A percentile compares a stretch with the other conserved stretches of the same genome.
These are phyloP conservation scores for Chernovozyma aurita DNA, from an alignment of 1,139 yeast genomes.

Conservation along the genomic window DNA sequence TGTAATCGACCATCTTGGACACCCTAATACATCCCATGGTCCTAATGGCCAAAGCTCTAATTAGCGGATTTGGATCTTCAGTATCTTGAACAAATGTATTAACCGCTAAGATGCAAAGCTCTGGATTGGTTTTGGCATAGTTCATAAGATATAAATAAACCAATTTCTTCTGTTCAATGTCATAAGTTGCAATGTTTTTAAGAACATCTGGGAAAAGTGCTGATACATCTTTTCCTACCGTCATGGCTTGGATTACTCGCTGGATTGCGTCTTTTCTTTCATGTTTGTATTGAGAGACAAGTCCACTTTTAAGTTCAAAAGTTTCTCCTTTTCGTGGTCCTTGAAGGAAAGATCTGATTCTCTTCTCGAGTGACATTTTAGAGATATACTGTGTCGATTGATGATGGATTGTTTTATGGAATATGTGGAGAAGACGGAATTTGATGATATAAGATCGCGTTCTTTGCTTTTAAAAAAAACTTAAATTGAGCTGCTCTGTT, in stretches of 20 bases:
- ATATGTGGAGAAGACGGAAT: neutral
- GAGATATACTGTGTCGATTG: too few species aligned
- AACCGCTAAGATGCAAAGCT: slow-evolving; percentile 90
- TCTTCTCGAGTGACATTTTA: slow-evolving; percentile 39
- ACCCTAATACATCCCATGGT: slow-evolving; percentile 99
- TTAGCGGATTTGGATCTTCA: slow-evolving; percentile 94
- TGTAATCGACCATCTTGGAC: slow-evolving; percentile 89
- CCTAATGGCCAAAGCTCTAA: slow-evolving; percentile 92
- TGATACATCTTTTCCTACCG: slow-evolving; percentile 96
- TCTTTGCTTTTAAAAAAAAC: too few species aligned
- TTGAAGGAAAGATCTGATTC: slow-evolving; percentile 39
- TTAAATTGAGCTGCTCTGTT: too few species aligned
- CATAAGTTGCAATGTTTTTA: slow-evolving; percentile 96
- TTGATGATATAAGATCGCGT: neutral
- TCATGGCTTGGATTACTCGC: slow-evolving; percentile 97
- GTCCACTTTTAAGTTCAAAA: slow-evolving; percentile 80
- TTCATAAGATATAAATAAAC: slow-evolving; percentile 95
- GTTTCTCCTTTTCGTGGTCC: slow-evolving; percentile 69
- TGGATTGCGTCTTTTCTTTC: slow-evolving; percentile 96
- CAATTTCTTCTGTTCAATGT: slow-evolving; percentile 91
- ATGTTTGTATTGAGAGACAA: slow-evolving; percentile 90
- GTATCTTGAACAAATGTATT: slow-evolving; percentile 96
- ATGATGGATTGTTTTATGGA: neutral
- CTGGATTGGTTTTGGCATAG: slow-evolving; percentile 95
- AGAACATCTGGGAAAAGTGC: slow-evolving; percentile 92